phyloP scores from a whole-genome alignment of 164 flowering plant species.

The Nymphaea thermarum region DNA sequence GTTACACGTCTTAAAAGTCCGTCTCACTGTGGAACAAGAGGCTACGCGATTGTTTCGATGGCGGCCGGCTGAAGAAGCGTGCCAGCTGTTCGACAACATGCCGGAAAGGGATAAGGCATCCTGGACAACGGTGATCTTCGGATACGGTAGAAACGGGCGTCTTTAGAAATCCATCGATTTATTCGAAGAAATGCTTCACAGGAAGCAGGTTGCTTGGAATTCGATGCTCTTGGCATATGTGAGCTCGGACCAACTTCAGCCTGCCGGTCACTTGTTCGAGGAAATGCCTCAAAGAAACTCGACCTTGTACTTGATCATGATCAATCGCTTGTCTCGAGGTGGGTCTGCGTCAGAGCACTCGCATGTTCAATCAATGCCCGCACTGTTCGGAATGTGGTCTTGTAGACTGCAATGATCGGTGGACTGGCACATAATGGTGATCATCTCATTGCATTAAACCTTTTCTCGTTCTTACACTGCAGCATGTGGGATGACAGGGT shows the following conservation, averaged over 20 bases:
- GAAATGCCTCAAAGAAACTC: constrained; percentile 15
- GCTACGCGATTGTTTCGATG: no score
- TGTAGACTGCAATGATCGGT: constrained; percentile 11
- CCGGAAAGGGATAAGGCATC: constrained; percentile 5
- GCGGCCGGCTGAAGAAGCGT: not conserved
- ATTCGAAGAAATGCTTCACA: constrained; percentile 17
- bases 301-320: constrained; percentile 14
- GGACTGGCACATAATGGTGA: constrained; percentile 13
- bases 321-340: constrained; percentile 12
- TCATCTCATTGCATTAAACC: constrained; percentile 9
- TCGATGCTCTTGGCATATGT: constrained; percentile 15
- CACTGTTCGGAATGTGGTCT: constrained; percentile 12
- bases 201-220: constrained; percentile 19
- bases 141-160: constrained; percentile 12
- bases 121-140: constrained; percentile 11
- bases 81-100: not conserved
- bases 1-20: no score
- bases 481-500: no score
- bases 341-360: constrained; percentile 15
- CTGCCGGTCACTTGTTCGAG: constrained; percentile 10
- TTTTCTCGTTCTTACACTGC: constrained; percentile 3
- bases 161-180: constrained; percentile 2
- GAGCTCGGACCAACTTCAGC: constrained; percentile 3
- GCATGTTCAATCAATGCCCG: constrained; percentile 13
- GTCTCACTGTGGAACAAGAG: no score